phyloP scores from a whole-genome alignment of 805 yeast genomes.

The Candida xyloterini region DNA sequence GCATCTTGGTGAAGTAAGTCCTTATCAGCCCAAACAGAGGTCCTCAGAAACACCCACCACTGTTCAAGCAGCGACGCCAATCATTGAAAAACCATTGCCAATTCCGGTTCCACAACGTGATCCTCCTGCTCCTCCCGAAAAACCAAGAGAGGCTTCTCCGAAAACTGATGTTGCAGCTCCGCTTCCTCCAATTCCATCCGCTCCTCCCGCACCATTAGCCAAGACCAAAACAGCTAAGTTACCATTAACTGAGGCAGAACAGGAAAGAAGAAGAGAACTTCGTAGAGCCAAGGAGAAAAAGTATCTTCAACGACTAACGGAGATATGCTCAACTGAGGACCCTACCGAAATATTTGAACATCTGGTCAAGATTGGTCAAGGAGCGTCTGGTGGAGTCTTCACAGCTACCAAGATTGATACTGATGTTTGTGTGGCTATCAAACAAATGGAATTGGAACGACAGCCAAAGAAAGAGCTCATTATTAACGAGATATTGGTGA shows the following conservation, averaged over 20 bases:
- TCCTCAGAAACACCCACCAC: not conserved
- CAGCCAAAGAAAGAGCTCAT: slow-evolving; percentile 96
- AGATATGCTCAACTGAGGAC: slow-evolving; percentile 82
- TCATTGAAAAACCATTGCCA: not conserved
- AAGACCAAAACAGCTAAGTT: slow-evolving; percentile 26
- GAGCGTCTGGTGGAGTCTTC: slow-evolving; percentile 97
- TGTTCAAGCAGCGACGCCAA: not conserved
- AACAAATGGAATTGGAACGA: slow-evolving; percentile 91
- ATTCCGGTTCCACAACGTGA: slow-evolving; percentile 1
- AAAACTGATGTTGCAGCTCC: not conserved
- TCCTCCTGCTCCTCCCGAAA: slow-evolving; percentile 6
- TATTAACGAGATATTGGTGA: slow-evolving; percentile 91
- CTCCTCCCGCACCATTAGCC: slow-evolving; percentile 31
- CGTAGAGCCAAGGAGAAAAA: slow-evolving; percentile 70
- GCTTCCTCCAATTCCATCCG: not conserved
- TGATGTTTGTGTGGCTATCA: slow-evolving; percentile 76
- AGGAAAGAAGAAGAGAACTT: slow-evolving; percentile 75
- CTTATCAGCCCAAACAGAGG: slow-evolving; percentile 2
- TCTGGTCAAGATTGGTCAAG: slow-evolving; percentile 89
- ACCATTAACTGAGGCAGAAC: slow-evolving; percentile 48
- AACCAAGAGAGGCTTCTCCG: not conserved
- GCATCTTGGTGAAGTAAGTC: slow-evolving; percentile 18
- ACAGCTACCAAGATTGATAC: slow-evolving; percentile 69
- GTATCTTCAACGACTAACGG: slow-evolving; percentile 63
- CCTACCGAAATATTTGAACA: slow-evolving; percentile 69